A percentile compares a stretch with the other conserved stretches of the same genome.
Conservation (phyloP, 495 filamentous ascomycete genomes). For the Ramalina peruviana region DNA sequence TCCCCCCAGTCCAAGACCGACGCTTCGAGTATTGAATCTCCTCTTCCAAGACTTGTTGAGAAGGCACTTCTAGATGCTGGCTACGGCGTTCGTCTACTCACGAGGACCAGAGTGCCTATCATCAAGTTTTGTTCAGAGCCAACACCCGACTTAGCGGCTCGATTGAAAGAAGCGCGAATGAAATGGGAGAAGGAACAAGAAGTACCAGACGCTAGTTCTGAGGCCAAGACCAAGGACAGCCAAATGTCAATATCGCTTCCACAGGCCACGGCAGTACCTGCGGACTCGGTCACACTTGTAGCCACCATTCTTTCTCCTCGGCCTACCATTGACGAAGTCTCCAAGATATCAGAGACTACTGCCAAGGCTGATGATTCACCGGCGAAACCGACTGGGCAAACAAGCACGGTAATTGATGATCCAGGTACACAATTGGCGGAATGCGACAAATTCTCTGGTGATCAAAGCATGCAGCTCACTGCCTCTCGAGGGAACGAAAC, state of each 20-base stretch:
- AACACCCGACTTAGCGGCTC: conserved; percentile 31
- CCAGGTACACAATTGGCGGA: no score
- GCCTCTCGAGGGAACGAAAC: no score
- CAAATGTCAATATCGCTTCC: background rate
- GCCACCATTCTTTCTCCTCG: background rate
- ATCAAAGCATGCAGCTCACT: no score
- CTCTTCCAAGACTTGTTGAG: conserved; percentile 51
- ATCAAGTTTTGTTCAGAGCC: conserved; percentile 68
- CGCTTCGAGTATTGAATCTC: conserved; percentile 27
- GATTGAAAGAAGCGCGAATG: conserved; percentile 38
- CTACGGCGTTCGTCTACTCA: conserved; percentile 53
- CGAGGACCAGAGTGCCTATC: conserved; percentile 64
- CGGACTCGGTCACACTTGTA: no score
- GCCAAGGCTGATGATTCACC: no score
- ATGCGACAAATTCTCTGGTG: no score
- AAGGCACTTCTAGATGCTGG: conserved; percentile 54
- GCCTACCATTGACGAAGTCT: no score
- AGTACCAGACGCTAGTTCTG: conserved; percentile 13
- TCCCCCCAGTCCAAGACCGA: conserved; percentile 39
- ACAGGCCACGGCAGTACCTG: background rate
- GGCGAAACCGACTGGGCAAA: no score
- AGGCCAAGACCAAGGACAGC: conserved; percentile 4
- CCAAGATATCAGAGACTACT: no score
- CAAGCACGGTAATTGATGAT: no score
- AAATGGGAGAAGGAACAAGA: conserved; percentile 41